Evolutionary conservation across 2,329 filamentous ascomycete genomes (phyloP), one percentile per base, ranked within the genome.

Genomic region (Orbilia ellipsospora): DNA sequence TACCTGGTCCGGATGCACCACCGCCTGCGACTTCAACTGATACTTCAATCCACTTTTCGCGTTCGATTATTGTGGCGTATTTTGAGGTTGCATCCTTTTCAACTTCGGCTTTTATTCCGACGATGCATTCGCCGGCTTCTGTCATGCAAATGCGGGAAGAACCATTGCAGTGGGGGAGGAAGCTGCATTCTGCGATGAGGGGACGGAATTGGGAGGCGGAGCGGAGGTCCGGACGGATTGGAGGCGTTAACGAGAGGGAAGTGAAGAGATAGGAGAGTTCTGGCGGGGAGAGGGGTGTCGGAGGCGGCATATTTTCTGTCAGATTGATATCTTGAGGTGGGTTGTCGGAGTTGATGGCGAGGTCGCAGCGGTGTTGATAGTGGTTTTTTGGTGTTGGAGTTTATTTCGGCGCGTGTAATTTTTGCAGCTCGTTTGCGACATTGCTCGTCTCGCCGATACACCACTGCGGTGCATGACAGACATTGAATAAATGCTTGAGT

Each of bases 231-330:
- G 94, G 92, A 23, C 95, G 93, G 82, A 98, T 91, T 18, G 95
- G 93, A 10, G 93, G 93, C 51, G 84, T 84, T 74, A 94, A 90
- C 6, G 89, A 87, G 80, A 99, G 92, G 4, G 94, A 94, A 78
- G 88, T 89, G 86, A 96, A 93, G 61, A 98, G 89, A 85, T 97
- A 99, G 80, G 94, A 93, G 80, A 99, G 92, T 85, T 99, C 95
- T 80, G 95, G 93, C 56, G 95, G 94, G 64, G 94, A 97, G 83
- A 98, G 90, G 79, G 93, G 90, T 80, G 89, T 88, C 80, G 83
- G 86, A 79, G 88, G 87, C 48, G 90, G 86, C 88, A 92, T 91
- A 23, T 18, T 74, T 13, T 36, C 10, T 13, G 20, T 20, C 51
- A 60, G 20, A 54, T n/a, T 26, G 45, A n/a, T 50, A 59, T 70